A percentile compares a stretch with the other conserved stretches of the same genome.
These are phyloP conservation scores for Venturia carpophila DNA, from an alignment of 2,329 filamentous ascomycete genomes.

Conservation along the genomic window DNA sequence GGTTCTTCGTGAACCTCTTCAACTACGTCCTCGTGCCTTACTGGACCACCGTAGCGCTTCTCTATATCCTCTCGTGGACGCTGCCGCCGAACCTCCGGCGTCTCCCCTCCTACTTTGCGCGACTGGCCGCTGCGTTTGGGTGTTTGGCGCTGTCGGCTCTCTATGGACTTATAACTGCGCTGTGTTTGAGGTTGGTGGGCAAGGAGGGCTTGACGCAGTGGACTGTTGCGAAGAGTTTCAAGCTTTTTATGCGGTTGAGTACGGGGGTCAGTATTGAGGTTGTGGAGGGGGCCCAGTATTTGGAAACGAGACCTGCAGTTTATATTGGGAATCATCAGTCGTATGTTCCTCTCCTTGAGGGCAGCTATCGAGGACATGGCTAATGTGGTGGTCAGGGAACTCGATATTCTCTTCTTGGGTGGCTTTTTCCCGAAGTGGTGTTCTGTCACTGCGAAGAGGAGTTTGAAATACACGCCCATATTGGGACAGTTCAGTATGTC, in stretches of 20 bases:
- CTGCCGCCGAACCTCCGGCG: slow-evolving; percentile 2
- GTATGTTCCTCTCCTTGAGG: slow-evolving; percentile 26
- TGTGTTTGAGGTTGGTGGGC: slow-evolving; percentile 15
- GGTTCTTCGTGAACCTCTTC: background rate
- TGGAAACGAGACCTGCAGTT: slow-evolving; percentile 61
- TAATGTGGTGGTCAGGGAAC: slow-evolving; percentile 46
- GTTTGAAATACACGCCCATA: slow-evolving; percentile 69
- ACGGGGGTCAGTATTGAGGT: slow-evolving; percentile 74
- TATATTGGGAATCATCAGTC: slow-evolving; percentile 95
- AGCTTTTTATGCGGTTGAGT: slow-evolving; percentile 63
- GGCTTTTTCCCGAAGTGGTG: slow-evolving; percentile 84
- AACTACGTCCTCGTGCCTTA: slow-evolving; percentile 11
- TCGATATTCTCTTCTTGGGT: slow-evolving; percentile 89
- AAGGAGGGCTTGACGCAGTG: slow-evolving; percentile 76
- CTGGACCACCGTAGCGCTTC: background rate
- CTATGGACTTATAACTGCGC: slow-evolving; percentile 16
- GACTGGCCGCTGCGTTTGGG: slow-evolving; percentile 16
- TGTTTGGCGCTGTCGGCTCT: slow-evolving; percentile 12
- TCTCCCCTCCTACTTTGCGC: slow-evolving; percentile 18
- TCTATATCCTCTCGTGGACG: slow-evolving; percentile 12
- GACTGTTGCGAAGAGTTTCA: slow-evolving; percentile 71
- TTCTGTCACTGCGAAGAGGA: slow-evolving; percentile 86
- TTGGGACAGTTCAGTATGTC: slow-evolving; percentile 79
- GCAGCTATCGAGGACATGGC: background rate
- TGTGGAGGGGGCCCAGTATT: slow-evolving; percentile 42